Conservation (phyloP, 2,329 filamentous ascomycete genomes). For the Alternaria longipes region DNA sequence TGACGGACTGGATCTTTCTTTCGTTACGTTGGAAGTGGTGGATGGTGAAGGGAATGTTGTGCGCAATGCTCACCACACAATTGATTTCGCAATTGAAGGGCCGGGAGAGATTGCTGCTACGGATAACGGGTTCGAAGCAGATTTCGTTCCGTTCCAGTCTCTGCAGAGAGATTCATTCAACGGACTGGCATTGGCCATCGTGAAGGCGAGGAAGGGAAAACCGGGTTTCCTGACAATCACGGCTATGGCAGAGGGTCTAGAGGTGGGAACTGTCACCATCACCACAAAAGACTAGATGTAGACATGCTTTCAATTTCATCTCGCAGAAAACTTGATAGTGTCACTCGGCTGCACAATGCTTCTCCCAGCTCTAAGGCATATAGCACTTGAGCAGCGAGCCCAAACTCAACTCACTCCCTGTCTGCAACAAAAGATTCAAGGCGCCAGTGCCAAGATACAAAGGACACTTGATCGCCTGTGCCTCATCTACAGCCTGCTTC, state of each 20-base stretch:
- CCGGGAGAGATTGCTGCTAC: slow-evolving; percentile 59
- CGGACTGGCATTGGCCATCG: not conserved
- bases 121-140: slow-evolving; percentile 59
- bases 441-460: slow-evolving; percentile 46
- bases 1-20: too few relatives aligned
- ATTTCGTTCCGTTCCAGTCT: slow-evolving; percentile 34
- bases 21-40: too few relatives aligned
- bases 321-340: not conserved
- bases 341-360: not conserved
- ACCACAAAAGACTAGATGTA: not conserved
- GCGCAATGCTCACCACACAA: slow-evolving; percentile 56
- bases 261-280: not conserved
- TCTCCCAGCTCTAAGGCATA: slow-evolving; percentile 5
- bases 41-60: slow-evolving; percentile 52
- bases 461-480: slow-evolving; percentile 48
- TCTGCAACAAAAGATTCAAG: slow-evolving; percentile 42
- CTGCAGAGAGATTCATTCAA: slow-evolving; percentile 35
- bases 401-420: slow-evolving; percentile 34
- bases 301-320: not conserved
- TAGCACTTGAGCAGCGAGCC: slow-evolving; percentile 37
- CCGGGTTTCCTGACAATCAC: not conserved
- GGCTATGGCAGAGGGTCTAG: not conserved
- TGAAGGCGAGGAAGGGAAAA: not conserved
- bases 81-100: slow-evolving; percentile 54
- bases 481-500: slow-evolving; percentile 43